phyloP scores from a whole-genome alignment of 1,284 basidiomycete genomes.

The Rhodotorula sp. region DNA sequence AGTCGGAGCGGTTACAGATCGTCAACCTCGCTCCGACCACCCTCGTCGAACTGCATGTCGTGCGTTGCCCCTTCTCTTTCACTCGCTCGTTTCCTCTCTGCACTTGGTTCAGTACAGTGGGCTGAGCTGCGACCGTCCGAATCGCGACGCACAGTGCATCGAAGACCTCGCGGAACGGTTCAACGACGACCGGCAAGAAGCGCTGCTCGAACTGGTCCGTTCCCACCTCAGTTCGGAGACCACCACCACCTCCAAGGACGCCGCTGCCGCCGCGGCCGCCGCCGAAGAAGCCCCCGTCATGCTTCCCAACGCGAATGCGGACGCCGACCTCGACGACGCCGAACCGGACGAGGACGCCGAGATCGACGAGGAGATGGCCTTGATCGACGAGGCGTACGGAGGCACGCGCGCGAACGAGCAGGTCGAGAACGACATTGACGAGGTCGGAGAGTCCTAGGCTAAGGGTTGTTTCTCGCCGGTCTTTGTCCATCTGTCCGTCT shows the following conservation, averaged over 20 bases:
- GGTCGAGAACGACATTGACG: conserved; percentile 32
- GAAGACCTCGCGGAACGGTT: conserved; percentile 85
- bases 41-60: conserved; percentile 84
- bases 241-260: background rate
- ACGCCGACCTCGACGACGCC: conserved; percentile 44
- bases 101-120: no score
- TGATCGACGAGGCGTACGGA: conserved; percentile 46
- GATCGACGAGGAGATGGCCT: conserved; percentile 45
- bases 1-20: conserved; percentile 86
- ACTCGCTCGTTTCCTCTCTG: background rate
- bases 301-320: background rate
- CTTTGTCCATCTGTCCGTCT: background rate
- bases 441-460: conserved; percentile 4
- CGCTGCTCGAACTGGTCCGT: conserved; percentile 63
- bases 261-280: background rate
- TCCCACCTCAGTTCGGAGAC: conserved; percentile 19
- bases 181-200: conserved; percentile 63
- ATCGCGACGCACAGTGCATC: conserved; percentile 63
- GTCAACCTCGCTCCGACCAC: conserved; percentile 81
- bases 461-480: background rate
- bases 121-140: no score
- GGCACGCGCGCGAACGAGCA: conserved; percentile 14
- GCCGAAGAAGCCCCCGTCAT: background rate
- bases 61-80: conserved; percentile 53
- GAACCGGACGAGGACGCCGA: conserved; percentile 44